These are phyloP conservation scores for Fusarium coicis DNA, from an alignment of 2,329 filamentous ascomycete species.

Conservation along the genomic window DNA sequence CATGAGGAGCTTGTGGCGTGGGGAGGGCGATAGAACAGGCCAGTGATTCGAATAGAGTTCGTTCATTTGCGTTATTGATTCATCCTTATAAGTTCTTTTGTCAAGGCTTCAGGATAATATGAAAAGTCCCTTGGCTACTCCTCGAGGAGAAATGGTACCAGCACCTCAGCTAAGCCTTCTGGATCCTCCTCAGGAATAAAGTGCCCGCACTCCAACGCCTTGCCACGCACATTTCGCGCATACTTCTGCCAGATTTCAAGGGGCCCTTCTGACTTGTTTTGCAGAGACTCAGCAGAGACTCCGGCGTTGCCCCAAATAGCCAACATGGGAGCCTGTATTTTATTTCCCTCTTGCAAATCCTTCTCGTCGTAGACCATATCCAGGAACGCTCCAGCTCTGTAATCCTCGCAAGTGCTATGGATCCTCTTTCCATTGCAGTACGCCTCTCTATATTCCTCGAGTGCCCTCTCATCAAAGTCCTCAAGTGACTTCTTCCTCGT, in stretches of 20 bases:
- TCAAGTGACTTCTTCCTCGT: not conserved
- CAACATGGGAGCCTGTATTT: not conserved
- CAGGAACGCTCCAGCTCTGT: not conserved
- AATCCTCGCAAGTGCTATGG: not conserved
- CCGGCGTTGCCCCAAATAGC: not conserved
- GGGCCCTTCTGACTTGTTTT: accelerated
- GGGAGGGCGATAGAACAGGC: not conserved
- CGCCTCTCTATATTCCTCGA: not conserved
- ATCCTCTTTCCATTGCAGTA: not conserved
- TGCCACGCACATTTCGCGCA: not conserved
- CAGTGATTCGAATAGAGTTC: too few species aligned
- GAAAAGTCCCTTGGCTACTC: not conserved
- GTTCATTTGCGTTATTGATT: too few species aligned
- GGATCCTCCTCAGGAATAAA: not conserved
- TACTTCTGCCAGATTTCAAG: not conserved
- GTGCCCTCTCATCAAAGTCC: not conserved
- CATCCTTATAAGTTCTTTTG: too few species aligned
- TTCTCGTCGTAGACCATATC: not conserved
- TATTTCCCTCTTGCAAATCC: accelerated
- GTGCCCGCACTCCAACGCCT: not conserved
- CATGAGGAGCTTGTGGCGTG: not conserved
- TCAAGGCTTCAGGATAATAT: too few species aligned
- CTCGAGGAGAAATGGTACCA: not conserved
- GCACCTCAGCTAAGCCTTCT: not conserved
- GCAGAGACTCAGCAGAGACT: not conserved